Percentiles rank a stretch among this genome's conserved stretches.
phyloP scores from a whole-genome alignment of 2,329 filamentous ascomycete genomes.

The Aureobasidium leucospermi region DNA sequence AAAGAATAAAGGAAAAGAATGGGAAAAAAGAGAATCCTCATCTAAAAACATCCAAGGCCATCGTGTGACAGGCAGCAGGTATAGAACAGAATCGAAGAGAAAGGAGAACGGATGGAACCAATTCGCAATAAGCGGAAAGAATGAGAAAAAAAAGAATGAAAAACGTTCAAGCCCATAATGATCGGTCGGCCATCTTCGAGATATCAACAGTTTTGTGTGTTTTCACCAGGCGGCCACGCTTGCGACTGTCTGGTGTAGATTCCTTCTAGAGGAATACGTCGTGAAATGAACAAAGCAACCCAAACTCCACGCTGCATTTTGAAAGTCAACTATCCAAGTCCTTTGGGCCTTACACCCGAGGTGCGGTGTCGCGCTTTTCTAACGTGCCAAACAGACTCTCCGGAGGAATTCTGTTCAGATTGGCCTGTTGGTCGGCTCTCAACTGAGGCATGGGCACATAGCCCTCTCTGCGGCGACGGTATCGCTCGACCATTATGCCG shows the following conservation, averaged over 20 bases:
- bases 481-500: constrained; percentile 67
- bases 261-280: neutral
- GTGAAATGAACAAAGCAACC: constrained; percentile 4
- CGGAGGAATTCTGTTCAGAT: constrained; percentile 46
- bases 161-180: neutral
- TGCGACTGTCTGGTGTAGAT: neutral
- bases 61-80: neutral
- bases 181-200: neutral
- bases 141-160: neutral
- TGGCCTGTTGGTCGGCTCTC: constrained; percentile 35
- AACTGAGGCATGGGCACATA: constrained; percentile 67
- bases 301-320: constrained; percentile 11
- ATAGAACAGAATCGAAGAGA: constrained; percentile 8
- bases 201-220: constrained; percentile 5
- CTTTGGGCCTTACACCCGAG: constrained; percentile 14
- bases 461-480: constrained; percentile 69
- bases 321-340: neutral
- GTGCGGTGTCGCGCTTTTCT: constrained; percentile 14
- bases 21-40: neutral
- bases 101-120: neutral
- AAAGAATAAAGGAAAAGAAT: neutral
- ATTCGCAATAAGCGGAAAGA: neutral
- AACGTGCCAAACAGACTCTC: constrained; percentile 30
- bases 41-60: neutral
- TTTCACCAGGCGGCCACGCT: neutral